Evolutionary conservation across 495 filamentous ascomycete genomes (phyloP).

Genomic region (Hyaloscypha bicolor): DNA sequence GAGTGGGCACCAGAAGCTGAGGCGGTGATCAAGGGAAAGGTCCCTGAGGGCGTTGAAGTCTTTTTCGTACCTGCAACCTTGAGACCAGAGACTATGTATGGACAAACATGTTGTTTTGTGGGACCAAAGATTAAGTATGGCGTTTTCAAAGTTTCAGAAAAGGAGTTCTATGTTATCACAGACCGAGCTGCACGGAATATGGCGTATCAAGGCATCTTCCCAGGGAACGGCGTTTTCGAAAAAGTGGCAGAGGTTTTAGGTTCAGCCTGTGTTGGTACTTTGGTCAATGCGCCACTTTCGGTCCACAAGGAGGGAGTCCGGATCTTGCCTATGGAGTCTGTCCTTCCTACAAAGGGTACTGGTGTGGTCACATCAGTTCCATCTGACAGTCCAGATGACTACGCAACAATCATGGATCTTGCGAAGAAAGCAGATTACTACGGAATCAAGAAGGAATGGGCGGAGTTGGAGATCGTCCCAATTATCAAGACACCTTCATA

Average conservation of each 20-base stretch:
- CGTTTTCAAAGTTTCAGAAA: conserved; percentile 80
- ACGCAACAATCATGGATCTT: conserved; percentile 83
- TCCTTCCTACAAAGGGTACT: conserved; percentile 90
- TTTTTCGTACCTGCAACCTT: conserved; percentile 92
- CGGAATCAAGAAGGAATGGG: conserved; percentile 96
- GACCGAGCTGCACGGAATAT: conserved; percentile 92
- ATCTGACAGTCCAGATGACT: conserved; percentile 95
- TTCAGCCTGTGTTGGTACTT: conserved; percentile 79
- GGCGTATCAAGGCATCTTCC: conserved; percentile 89
- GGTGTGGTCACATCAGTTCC: conserved; percentile 96
- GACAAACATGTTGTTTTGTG: conserved; percentile 95
- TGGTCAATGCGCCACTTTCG: conserved; percentile 88
- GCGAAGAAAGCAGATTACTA: conserved; percentile 98
- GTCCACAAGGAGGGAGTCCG: conserved; percentile 80
- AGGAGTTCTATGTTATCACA: conserved; percentile 83
- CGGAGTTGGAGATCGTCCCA: conserved; percentile 79
- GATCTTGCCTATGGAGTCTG: conserved; percentile 92
- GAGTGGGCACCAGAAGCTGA: conserved; percentile 79
- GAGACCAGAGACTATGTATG: conserved; percentile 97
- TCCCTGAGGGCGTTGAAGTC: conserved; percentile 80
- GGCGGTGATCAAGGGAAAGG: conserved; percentile 69
- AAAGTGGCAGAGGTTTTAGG: conserved; percentile 73
- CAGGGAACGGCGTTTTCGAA: conserved; percentile 70
- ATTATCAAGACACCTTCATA: conserved; percentile 92
- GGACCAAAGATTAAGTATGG: conserved; percentile 90